Evolutionary conservation across 768 basidiomycete species (phyloP).

Genomic region (Rhodotorula babjevae): DNA sequence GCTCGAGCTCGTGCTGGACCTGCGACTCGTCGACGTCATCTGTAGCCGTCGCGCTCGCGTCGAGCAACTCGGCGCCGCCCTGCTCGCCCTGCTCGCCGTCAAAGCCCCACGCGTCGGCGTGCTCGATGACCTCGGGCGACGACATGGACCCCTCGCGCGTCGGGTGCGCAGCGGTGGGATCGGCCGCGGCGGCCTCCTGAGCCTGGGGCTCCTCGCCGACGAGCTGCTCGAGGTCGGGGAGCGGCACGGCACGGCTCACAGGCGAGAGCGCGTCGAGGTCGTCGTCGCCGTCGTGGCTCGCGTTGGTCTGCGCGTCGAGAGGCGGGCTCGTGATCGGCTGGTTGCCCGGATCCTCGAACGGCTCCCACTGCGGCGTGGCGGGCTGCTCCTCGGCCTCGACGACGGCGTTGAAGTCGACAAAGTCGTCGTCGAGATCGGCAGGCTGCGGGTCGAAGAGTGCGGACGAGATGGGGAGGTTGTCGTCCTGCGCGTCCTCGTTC

Average conservation of each 20-base stretch:
- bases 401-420: constrained; percentile 3
- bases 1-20: neutral
- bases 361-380: constrained; percentile 8
- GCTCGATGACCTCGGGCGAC: constrained; percentile 29
- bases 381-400: neutral
- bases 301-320: neutral
- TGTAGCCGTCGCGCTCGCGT: neutral
- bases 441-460: neutral
- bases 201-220: neutral
- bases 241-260: constrained; percentile 30
- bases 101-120: constrained; percentile 28
- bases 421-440: constrained; percentile 1
- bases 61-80: constrained; percentile 17
- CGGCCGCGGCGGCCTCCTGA: neutral
- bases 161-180: too few relatives aligned
- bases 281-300: neutral
- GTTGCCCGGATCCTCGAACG: constrained; percentile 11
- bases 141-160: constrained; percentile 15
- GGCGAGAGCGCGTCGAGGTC: constrained; percentile 5
- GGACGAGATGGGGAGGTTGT: neutral
- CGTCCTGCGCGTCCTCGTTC: neutral
- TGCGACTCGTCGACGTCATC: neutral
- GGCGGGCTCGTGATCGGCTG: neutral
- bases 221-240: constrained; percentile 5
- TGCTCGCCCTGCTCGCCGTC: constrained; percentile 14